A percentile compares a stretch with the other conserved stretches of the same genome.
Conservation (phyloP, 2,329 filamentous ascomycete species). For the Diplodia corticola region DNA sequence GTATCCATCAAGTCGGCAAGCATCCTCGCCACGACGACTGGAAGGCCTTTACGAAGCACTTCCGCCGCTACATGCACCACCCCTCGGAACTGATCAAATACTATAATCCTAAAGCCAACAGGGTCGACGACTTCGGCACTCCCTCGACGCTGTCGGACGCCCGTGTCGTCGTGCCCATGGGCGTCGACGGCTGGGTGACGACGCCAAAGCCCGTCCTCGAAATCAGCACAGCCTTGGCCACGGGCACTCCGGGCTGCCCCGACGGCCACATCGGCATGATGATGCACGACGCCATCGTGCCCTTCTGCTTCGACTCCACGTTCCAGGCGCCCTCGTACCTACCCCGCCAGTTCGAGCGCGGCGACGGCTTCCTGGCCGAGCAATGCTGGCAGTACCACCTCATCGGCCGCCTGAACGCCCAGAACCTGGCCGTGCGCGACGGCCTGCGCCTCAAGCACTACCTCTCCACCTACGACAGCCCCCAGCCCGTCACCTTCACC, state of each 20-base stretch:
- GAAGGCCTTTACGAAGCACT: neutral
- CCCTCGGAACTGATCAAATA: neutral
- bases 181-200: neutral
- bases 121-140: too few species aligned
- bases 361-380: conserved; percentile 6
- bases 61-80: neutral
- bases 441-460: neutral
- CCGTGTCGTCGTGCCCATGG: neutral
- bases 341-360: neutral
- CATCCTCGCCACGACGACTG: neutral
- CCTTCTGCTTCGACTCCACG: neutral
- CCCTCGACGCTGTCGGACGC: neutral
- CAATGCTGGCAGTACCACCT: conserved; percentile 15
- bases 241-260: neutral
- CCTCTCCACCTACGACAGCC: neutral
- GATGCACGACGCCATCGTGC: neutral
- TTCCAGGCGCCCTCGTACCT: neutral
- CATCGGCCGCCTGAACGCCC: neutral
- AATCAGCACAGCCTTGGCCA: neutral
- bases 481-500: too few species aligned
- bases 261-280: neutral
- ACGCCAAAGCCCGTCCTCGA: neutral
- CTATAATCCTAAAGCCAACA: neutral
- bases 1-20: neutral
- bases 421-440: neutral